These are phyloP conservation scores for Fusarium circinatum DNA, from an alignment of 2,329 filamentous ascomycete genomes.

Conservation along the genomic window DNA sequence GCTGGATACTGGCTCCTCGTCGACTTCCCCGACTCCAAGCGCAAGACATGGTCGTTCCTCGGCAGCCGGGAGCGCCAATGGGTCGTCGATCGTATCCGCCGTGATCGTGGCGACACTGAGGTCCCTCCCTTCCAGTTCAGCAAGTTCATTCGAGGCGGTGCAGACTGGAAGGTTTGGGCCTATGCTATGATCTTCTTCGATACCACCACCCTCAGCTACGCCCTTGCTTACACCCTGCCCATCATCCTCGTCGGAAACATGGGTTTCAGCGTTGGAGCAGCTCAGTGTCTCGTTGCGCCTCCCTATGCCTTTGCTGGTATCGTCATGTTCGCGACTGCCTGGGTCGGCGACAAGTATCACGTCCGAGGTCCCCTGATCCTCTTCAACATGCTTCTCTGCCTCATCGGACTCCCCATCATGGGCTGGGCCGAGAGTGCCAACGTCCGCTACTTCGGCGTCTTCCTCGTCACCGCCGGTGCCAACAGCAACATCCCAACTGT, in stretches of 20 bases:
- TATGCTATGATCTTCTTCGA: conserved; percentile 71
- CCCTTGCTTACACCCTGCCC: conserved; percentile 81
- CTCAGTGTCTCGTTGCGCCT: conserved; percentile 78
- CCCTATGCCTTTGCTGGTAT: conserved; percentile 74
- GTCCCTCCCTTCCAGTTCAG: conserved; percentile 62
- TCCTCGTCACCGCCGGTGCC: conserved; percentile 78
- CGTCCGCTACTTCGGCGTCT: conserved; percentile 78
- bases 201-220: conserved; percentile 77
- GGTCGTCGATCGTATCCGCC: conserved; percentile 64
- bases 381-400: conserved; percentile 71
- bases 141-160: conserved; percentile 58
- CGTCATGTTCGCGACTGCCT: conserved; percentile 69
- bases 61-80: conserved; percentile 61
- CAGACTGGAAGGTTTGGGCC: conserved; percentile 69
- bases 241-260: conserved; percentile 74
- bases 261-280: conserved; percentile 69
- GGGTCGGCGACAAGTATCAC: conserved; percentile 73
- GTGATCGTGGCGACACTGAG: conserved; percentile 67
- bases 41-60: conserved; percentile 64
- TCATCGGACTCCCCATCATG: conserved; percentile 78
- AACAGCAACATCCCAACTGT: conserved; percentile 81
- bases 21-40: conserved; percentile 70
- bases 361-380: conserved; percentile 73
- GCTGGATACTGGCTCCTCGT: conserved; percentile 67
- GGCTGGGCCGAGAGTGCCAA: conserved; percentile 68